Evolutionary conservation across 2,329 filamentous ascomycete genomes (phyloP), one percentile per base, ranked within the genome.

Genomic region (Cryoendolithus antarcticus): DNA sequence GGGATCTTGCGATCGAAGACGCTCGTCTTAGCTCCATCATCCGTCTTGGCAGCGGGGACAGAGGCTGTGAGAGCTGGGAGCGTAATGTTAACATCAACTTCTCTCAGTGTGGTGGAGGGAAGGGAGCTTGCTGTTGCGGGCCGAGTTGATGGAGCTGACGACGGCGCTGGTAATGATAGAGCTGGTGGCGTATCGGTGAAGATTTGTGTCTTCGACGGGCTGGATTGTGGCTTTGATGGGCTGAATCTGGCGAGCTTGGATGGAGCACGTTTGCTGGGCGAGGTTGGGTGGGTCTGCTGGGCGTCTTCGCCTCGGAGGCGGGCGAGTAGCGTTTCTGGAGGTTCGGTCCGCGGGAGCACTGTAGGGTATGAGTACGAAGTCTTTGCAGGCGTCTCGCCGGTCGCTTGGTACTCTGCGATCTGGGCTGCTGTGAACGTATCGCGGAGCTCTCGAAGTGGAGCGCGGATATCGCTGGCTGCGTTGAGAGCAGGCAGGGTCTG

Each of bases 331-430:
- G 59, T 63, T 9, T 79, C 72, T 51, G 79, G 75, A 1, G 63
- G 53, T 52, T 77, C 73, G 1, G 91, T 96, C 19, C 79, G 77
- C 3, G 91, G 91, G 1, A 98, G 69, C 2, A 72, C 67, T 2
- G 74, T 82, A 0, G 86, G 83, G 54, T 85, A 94, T 11, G 75
- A 70, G 61, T 96, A 98, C 38, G 77, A 70, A 24, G 71, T 66
- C 62, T 88, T 91, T 55, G 82, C 76, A 0, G 91, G 91, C 1
- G 91, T 96, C 34, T 81, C 71, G 37, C 91, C 89, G 0, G 91
- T 96, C 0, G 83, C 75, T 30, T 75, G 68, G 59, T 96, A 96
- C 56, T 95, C 86, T 38, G 77, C 71, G 38, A 96, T 69, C 4
- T 67, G 61, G 1, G 79, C 77, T 34, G 62, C 64, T 10, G 71